A percentile compares a stretch with the other conserved stretches of the same genome.
These are phyloP conservation scores for Tulasnella sp. DNA, from an alignment of 768 basidiomycete species.

Conservation along the genomic window DNA sequence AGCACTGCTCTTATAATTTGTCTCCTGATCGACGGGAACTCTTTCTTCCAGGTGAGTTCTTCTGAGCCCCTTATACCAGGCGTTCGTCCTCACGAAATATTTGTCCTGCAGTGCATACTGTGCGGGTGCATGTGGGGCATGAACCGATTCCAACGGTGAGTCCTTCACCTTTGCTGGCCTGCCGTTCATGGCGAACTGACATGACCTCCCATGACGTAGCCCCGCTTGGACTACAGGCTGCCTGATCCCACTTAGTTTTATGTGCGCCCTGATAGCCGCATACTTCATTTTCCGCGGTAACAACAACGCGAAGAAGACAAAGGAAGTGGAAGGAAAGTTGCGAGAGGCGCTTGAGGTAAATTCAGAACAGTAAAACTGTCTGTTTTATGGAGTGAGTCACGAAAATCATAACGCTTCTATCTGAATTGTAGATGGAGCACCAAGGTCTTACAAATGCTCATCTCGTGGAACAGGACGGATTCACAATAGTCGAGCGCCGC, in stretches of 20 bases:
- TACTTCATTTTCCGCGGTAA: slow-evolving; percentile 67
- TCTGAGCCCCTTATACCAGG: slow-evolving; percentile 2
- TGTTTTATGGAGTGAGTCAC: background rate
- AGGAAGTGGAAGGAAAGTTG: slow-evolving; percentile 50
- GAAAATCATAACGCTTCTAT: too few relatives aligned
- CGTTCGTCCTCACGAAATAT: slow-evolving; percentile 26
- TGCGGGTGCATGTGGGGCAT: slow-evolving; percentile 76
- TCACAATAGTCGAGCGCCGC: background rate
- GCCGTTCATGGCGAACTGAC: background rate
- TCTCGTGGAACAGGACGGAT: slow-evolving; percentile 4
- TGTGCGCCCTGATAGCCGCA: slow-evolving; percentile 64
- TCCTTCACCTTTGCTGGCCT: slow-evolving; percentile 9
- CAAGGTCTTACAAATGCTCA: slow-evolving; percentile 13
- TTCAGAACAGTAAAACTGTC: background rate
- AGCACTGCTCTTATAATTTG: slow-evolving; percentile 66
- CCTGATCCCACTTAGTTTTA: slow-evolving; percentile 61
- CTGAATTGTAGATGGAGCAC: slow-evolving; percentile 12
- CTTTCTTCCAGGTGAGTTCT: slow-evolving; percentile 55
- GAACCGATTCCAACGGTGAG: slow-evolving; percentile 48
- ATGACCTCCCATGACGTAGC: slow-evolving; percentile 28
- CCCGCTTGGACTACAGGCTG: slow-evolving; percentile 36
- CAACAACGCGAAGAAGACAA: slow-evolving; percentile 52
- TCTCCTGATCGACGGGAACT: slow-evolving; percentile 62
- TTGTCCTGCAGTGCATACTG: slow-evolving; percentile 46
- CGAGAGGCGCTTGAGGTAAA: slow-evolving; percentile 34